Base-by-base conservation (phyloP, 169 alveolate species). In the Plasmodium fragile region DNA sequence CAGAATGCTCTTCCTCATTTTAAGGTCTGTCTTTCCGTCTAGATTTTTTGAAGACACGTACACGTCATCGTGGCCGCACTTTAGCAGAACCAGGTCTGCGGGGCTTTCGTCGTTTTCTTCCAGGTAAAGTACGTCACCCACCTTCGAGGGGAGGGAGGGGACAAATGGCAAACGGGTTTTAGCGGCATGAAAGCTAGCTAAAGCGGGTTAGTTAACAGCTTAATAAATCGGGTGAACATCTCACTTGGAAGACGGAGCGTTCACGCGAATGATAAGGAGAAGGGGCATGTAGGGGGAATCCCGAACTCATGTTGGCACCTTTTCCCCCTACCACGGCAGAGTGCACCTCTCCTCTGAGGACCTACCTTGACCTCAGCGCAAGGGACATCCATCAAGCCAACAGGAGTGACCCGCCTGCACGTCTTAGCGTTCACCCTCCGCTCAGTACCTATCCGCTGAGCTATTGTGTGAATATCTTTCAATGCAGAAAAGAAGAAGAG, bases 111-210 rank as follows among this genome's bases (percentile, higher is more conserved):
- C 92, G 43, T 36, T 36, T 82, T 82, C 82, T 11, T 65, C 82
- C 13, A 82, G 53, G 75, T 82, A 82, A 28, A 82, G 32, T 39
- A 82, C 52, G 25, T 82, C 92, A 25, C 92, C 92, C n/a, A 82
- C 92, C 92, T 82, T 65, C 30, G 22, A 41, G 22, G 70, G 36
- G 32, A n/a, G 11, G 22, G 10, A 11, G 1, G 18, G 30, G 10
- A 7, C 25, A 65, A 82, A 25, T 4, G 32, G 34, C 2, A 59
- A 59, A n/a, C 2, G 32, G 36, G 30, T 22, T 4, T n/a, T n/a
- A n/a, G n/a, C n/a, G n/a, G n/a, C n/a, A n/a, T n/a, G n/a, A n/a
- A 52, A 3, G 69, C 39, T 34, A 3, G 43, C 6, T 7, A 0
- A 6, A 41, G 16, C 52, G 52, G 52, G 0, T 7, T 0, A 41